Base-by-base conservation (phyloP, 2,329 filamentous ascomycete genomes). In the Aspergillus flavus region DNA sequence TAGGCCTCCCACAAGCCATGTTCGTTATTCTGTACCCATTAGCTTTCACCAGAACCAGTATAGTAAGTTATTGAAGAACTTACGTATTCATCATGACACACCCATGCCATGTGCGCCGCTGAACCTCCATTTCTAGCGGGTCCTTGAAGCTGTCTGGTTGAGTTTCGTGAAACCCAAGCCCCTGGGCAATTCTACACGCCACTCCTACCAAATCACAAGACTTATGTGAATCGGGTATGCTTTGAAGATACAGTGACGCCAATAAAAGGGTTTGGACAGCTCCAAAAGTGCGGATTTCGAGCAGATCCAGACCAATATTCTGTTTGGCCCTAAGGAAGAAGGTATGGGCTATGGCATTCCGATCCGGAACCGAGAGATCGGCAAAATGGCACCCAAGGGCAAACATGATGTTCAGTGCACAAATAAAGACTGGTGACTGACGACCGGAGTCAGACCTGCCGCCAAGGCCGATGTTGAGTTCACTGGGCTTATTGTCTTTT, bases 131-230 rank as follows among this genome's bases (percentile, higher is more conserved):
- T 59, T 81, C 79, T n/a, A 79, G 48, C 0, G 73, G 63, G 21
- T 67, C 66, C 10, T 66, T 60, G 39, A 32, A 66, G 34, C 61
- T 62, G 58, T 28, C 60, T 36, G 21, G 66, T 41, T 63, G 66
- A 28, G 70, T 71, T 9, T 73, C 72, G 59, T 83, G 80, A 39
- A 83, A 64, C 0, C 80, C 80, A 3, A 83, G 68, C 0, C 79
- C 79, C 52, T 79, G 76, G 0, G 78, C 80, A 11, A 81, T 69
- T 3, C 80, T 71, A 57, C 76, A 80, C 0, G 81, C 80, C 6
- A 82, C 57, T 1, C 80, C 81, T 5, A 81, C 75, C 0, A 76
- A 69, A 54, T 81, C 80, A 79, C 80, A 83, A 63, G 80, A 82
- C 10, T 77, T 71, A 26, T 73, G 75, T 0, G 79, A 75, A 58